Percentiles rank a stretch among this genome's conserved stretches.
phyloP scores from a whole-genome alignment of 176 grass and related monocot species.

The Zoysia japonica region DNA sequence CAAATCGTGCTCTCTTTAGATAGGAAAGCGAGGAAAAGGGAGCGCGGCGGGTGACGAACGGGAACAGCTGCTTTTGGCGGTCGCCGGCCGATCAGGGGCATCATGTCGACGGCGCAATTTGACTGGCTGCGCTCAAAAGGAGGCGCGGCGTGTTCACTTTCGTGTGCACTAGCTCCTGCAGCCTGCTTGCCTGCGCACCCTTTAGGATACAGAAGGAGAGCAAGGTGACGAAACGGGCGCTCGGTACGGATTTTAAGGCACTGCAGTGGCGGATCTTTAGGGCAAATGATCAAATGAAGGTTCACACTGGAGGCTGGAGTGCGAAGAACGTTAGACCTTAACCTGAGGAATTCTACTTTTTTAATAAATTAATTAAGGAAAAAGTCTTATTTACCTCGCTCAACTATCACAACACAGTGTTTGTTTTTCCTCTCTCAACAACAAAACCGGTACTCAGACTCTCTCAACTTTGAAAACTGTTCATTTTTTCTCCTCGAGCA shows the following conservation, averaged over 20 bases:
- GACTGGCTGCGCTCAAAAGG: slow-evolving; percentile 27
- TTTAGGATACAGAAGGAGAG: not conserved
- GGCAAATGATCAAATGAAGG: too few species aligned
- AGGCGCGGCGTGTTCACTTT: slow-evolving; percentile 1
- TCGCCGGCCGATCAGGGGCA: slow-evolving; percentile 5
- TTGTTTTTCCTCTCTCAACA: too few species aligned
- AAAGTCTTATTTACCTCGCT: too few species aligned
- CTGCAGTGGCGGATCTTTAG: too few species aligned
- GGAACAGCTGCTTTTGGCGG: slow-evolving; percentile 31
- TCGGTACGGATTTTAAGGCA: not conserved
- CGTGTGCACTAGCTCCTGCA: not conserved
- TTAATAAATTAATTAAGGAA: too few species aligned
- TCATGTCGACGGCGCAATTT: slow-evolving; percentile 14
- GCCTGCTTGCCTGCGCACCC: not conserved
- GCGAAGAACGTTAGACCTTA: too few species aligned
- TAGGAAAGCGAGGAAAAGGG: slow-evolving; percentile 1
- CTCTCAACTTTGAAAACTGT: too few species aligned
- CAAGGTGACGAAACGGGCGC: not conserved
- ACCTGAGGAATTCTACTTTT: too few species aligned
- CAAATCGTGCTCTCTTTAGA: not conserved
- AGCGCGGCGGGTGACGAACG: slow-evolving; percentile 30
- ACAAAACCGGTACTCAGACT: too few species aligned
- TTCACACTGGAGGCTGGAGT: too few species aligned
- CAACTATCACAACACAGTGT: too few species aligned
- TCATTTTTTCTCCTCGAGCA: too few species aligned